Evolutionary conservation across 306 rosid genomes (phyloP).

Genomic region (Cicer arietinum): DNA sequence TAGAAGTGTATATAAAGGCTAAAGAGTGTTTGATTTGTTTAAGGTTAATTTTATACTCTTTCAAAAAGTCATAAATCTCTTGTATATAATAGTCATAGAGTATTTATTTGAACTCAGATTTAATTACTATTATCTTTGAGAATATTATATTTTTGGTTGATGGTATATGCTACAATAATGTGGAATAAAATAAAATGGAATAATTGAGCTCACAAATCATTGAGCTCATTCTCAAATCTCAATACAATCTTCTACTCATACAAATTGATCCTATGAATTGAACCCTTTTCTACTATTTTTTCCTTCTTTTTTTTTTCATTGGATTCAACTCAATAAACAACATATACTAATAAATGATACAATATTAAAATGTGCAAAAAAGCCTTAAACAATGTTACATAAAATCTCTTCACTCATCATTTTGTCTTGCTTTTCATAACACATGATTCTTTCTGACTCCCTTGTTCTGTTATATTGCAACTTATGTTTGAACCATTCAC

Average conservation of each 20-base stretch:
- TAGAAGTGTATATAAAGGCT: too few relatives aligned
- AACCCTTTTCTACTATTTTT: conserved; percentile 36
- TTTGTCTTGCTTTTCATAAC: conserved; percentile 39
- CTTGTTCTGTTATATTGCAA: conserved; percentile 35
- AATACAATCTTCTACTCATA: conserved; percentile 24
- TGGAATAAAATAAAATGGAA: too few relatives aligned
- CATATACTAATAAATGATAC: conserved; percentile 19
- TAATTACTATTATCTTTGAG: too few relatives aligned
- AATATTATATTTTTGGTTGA: too few relatives aligned
- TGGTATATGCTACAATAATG: too few relatives aligned
- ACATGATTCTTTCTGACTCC: conserved; percentile 30
- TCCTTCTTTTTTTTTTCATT: not conserved
- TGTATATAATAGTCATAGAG: too few relatives aligned
- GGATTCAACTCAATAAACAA: conserved; percentile 31
- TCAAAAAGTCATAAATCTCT: too few relatives aligned
- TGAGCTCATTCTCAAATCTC: conserved; percentile 23
- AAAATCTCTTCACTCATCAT: conserved; percentile 13
- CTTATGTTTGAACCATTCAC: conserved; percentile 41
- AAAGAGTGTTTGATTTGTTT: too few relatives aligned
- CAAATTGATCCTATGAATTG: conserved; percentile 28
- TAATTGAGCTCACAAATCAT: not conserved
- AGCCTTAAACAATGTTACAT: conserved; percentile 3
- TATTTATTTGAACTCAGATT: too few relatives aligned
- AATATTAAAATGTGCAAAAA: not conserved
- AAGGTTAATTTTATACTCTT: too few relatives aligned